Evolutionary conservation across 768 basidiomycete genomes (phyloP).

Genomic region (Lactarius sp.): DNA sequence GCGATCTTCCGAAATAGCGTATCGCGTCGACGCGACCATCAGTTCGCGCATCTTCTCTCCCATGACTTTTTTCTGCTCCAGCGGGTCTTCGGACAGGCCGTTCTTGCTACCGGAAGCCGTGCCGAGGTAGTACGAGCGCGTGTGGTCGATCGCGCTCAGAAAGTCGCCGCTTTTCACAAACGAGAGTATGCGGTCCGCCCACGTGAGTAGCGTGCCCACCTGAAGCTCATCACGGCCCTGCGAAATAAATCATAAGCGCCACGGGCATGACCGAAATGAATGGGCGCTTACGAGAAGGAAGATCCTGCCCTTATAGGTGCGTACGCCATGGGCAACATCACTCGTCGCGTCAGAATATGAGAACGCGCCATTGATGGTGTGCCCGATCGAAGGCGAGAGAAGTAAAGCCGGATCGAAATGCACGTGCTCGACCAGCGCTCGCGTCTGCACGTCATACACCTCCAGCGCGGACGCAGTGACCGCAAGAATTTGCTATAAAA

Average conservation of each 20-base stretch:
- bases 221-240: conserved; percentile 63
- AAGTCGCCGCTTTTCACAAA: conserved; percentile 86
- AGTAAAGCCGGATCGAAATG: conserved; percentile 46
- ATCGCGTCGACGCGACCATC: conserved; percentile 81
- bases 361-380: no score
- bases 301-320: conserved; percentile 84
- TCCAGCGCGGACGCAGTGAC: conserved; percentile 54
- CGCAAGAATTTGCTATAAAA: conserved; percentile 59
- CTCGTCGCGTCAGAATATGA: conserved; percentile 39
- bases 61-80: conserved; percentile 55
- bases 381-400: no score
- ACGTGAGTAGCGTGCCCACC: conserved; percentile 84
- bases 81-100: conserved; percentile 66
- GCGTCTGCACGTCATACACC: conserved; percentile 61
- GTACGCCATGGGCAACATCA: conserved; percentile 64
- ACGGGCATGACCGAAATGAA: background rate
- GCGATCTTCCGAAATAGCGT: conserved; percentile 93
- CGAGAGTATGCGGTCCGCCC: conserved; percentile 89
- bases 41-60: conserved; percentile 74
- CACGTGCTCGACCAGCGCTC: conserved; percentile 57
- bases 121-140: conserved; percentile 74
- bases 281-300: conserved; percentile 71
- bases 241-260: background rate
- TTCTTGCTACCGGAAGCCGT: conserved; percentile 82
- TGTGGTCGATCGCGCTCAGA: conserved; percentile 81